Conservation (phyloP, 2,329 filamentous ascomycete genomes). For the Bisporella sp. region DNA sequence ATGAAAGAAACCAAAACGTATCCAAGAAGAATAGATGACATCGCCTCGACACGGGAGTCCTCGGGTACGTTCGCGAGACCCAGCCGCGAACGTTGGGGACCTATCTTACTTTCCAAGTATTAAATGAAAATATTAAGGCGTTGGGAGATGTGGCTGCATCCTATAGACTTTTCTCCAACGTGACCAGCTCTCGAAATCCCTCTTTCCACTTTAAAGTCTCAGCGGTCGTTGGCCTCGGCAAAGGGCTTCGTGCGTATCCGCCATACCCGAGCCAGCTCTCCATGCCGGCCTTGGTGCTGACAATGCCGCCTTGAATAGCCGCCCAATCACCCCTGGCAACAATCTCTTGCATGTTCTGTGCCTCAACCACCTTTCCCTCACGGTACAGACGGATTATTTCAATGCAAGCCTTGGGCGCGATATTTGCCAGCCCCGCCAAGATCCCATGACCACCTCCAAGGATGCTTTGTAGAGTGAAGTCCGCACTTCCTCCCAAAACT, state of each 20-base stretch:
- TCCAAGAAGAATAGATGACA: too few relatives aligned
- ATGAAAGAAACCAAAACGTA: too few relatives aligned
- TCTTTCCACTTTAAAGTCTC: slow-evolving; percentile 46
- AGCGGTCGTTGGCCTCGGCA: slow-evolving; percentile 43
- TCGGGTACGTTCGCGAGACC: too few relatives aligned
- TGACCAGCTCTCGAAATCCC: slow-evolving; percentile 37
- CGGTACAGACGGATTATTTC: slow-evolving; percentile 53
- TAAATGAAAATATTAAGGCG: too few relatives aligned
- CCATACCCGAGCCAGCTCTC: slow-evolving; percentile 59
- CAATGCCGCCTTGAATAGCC: slow-evolving; percentile 61
- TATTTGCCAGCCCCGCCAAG: slow-evolving; percentile 65
- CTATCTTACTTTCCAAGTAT: too few relatives aligned
- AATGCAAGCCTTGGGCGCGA: slow-evolving; percentile 59
- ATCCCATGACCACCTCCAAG: slow-evolving; percentile 65
- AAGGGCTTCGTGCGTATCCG: slow-evolving; percentile 40
- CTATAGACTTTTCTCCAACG: neutral
- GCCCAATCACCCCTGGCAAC: slow-evolving; percentile 64
- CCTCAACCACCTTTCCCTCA: slow-evolving; percentile 51
- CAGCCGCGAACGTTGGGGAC: too few relatives aligned
- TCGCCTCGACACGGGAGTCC: too few relatives aligned
- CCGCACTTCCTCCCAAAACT: slow-evolving; percentile 65
- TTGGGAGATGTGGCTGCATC: neutral
- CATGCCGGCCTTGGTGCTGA: slow-evolving; percentile 61
- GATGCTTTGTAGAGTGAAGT: slow-evolving; percentile 66
- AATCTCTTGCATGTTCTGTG: slow-evolving; percentile 54